Evolutionary conservation across 2,329 filamentous ascomycete genomes (phyloP).

Genomic region (Amesomyces nigricolor): DNA sequence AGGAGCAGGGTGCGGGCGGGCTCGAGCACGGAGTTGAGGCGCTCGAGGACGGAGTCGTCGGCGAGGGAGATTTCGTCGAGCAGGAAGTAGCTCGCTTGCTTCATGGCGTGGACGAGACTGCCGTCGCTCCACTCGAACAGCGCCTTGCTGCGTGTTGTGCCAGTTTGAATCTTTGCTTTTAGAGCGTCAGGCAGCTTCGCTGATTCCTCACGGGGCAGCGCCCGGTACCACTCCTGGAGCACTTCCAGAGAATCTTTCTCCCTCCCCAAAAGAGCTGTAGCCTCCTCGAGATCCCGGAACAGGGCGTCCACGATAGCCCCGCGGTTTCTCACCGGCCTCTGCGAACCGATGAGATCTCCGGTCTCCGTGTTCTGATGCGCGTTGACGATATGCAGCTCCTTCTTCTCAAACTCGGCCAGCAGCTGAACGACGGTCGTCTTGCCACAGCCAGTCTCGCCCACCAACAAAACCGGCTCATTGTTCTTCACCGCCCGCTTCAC

Average conservation of each 20-base stretch:
- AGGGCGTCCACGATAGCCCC: conserved; percentile 64
- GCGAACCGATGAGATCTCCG: conserved; percentile 91
- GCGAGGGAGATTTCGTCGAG: conserved; percentile 97
- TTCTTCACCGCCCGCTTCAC: conserved; percentile 82
- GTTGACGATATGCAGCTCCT: conserved; percentile 82
- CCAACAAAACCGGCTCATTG: conserved; percentile 87
- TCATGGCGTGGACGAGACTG: conserved; percentile 90
- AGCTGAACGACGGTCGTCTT: conserved; percentile 97
- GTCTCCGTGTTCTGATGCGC: conserved; percentile 98
- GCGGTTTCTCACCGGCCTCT: conserved; percentile 83
- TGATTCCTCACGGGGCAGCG: conserved; percentile 40
- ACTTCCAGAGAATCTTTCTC: conserved; percentile 44
- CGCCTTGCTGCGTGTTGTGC: conserved; percentile 64
- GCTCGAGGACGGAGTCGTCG: conserved; percentile 93
- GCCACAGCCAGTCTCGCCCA: conserved; percentile 94
- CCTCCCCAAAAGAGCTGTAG: conserved; percentile 39
- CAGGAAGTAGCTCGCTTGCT: conserved; percentile 80
- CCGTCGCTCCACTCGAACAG: conserved; percentile 97
- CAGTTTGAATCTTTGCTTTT: conserved; percentile 41
- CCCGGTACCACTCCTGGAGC: conserved; percentile 55
- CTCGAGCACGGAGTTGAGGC: conserved; percentile 94
- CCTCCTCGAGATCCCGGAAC: conserved; percentile 50
- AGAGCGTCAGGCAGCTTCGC: conserved; percentile 44
- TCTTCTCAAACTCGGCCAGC: conserved; percentile 72
- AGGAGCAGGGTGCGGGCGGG: conserved; percentile 78